phyloP scores from a whole-genome alignment of 2,329 filamentous ascomycete species.

The Blumeria hordei region DNA sequence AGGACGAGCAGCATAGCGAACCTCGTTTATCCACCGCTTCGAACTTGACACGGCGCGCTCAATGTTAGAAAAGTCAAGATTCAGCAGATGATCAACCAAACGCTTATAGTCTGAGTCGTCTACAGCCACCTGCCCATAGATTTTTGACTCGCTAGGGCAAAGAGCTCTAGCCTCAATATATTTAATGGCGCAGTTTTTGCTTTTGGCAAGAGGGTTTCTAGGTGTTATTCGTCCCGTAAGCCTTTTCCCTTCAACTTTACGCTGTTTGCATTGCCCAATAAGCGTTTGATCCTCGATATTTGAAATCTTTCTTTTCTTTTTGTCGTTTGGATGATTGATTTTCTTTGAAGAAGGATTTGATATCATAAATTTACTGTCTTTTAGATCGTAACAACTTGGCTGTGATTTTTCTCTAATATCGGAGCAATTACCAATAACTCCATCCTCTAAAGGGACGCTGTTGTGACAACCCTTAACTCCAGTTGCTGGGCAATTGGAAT shows the following conservation, averaged over 20 bases:
- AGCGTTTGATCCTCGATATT: neutral
- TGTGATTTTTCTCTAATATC: neutral
- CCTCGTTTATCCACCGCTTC: conserved; percentile 44
- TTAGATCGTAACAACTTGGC: neutral
- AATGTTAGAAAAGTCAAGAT: conserved; percentile 46
- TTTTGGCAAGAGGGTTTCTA: conserved; percentile 15
- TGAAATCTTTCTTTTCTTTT: neutral
- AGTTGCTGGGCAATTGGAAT: neutral
- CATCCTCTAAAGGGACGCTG: too few species aligned
- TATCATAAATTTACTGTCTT: neutral
- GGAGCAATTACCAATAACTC: too few species aligned
- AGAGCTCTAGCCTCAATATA: neutral
- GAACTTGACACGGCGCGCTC: conserved; percentile 41
- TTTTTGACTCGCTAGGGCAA: conserved; percentile 16
- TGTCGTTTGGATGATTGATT: neutral
- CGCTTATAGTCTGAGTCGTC: conserved; percentile 40
- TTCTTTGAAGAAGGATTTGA: neutral
- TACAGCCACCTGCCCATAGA: conserved; percentile 38
- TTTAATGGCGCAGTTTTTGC: too few species aligned
- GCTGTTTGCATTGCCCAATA: neutral
- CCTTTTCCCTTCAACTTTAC: conserved; percentile 21
- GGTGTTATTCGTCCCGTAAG: conserved; percentile 36
- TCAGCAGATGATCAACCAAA: conserved; percentile 42
- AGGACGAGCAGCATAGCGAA: conserved; percentile 20
- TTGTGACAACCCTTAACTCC: neutral